Conservation (phyloP, 108 stramenopile genomes). For the Cyclotella choctawhatcheeana region DNA sequence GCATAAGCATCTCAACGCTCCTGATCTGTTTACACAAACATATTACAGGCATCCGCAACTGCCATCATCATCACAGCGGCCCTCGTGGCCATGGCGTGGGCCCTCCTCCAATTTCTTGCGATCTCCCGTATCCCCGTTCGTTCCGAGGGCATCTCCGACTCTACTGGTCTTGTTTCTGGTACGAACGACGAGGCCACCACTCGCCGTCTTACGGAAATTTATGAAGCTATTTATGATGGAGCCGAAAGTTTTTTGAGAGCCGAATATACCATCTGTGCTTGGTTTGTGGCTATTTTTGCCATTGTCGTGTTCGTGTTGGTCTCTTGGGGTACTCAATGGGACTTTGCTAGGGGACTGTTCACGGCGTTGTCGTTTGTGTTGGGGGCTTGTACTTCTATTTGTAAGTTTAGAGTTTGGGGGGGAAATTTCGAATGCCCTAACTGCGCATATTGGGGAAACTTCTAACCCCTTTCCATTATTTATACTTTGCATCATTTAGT, state of each 20-base stretch:
- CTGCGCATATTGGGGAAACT: no score
- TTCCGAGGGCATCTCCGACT: conserved; percentile 59
- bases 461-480: no score
- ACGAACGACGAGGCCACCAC: conserved; percentile 79
- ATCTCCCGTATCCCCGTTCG: conserved; percentile 82
- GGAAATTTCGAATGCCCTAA: neutral
- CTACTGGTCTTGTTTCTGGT: conserved; percentile 54
- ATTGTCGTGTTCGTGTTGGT: conserved; percentile 88
- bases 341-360: conserved; percentile 87
- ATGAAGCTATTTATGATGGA: conserved; percentile 94
- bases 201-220: conserved; percentile 85
- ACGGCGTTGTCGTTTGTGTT: conserved; percentile 93
- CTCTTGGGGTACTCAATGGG: conserved; percentile 88
- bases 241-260: conserved; percentile 95
- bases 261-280: conserved; percentile 95
- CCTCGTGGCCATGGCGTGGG: conserved; percentile 76
- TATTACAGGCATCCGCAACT: conserved; percentile 64
- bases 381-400: conserved; percentile 82
- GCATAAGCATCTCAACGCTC: neutral
- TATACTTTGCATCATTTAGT: no score
- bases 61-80: conserved; percentile 76
- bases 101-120: conserved; percentile 73
- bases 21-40: neutral
- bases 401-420: conserved; percentile 43
- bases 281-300: conserved; percentile 88